Evolutionary conservation across 495 filamentous ascomycete species (phyloP).

Genomic region (Oleoguttula mirabilis): DNA sequence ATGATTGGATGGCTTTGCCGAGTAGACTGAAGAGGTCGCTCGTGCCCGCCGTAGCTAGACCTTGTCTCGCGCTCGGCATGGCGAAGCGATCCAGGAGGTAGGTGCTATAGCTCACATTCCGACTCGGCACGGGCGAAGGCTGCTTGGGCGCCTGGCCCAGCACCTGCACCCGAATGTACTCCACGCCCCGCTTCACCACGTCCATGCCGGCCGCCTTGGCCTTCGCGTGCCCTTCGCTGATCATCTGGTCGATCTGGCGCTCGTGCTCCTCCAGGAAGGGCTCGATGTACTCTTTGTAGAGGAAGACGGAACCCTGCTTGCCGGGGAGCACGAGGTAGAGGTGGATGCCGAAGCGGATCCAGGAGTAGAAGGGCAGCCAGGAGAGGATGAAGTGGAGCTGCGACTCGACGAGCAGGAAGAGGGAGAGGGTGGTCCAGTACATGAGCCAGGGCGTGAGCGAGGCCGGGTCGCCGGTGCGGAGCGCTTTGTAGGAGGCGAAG

Average conservation of each 20-base stretch:
- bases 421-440: conserved; percentile 92
- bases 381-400: conserved; percentile 74
- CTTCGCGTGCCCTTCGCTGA: conserved; percentile 67
- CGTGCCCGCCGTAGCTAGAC: conserved; percentile 34
- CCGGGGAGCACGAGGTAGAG: conserved; percentile 96
- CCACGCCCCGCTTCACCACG: conserved; percentile 69
- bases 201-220: conserved; percentile 64
- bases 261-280: conserved; percentile 86
- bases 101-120: conserved; percentile 18
- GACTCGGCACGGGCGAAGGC: conserved; percentile 38
- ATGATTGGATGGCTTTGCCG: conserved; percentile 50
- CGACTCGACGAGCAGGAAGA: conserved; percentile 69
- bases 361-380: conserved; percentile 93
- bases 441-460: conserved; percentile 97
- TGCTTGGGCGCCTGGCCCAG: conserved; percentile 52
- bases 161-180: conserved; percentile 59
- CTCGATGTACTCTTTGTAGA: conserved; percentile 77
- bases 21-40: conserved; percentile 65
- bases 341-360: conserved; percentile 75
- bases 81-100: conserved; percentile 48
- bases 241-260: conserved; percentile 77
- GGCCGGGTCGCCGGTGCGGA: conserved; percentile 80
- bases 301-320: conserved; percentile 72
- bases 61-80: conserved; percentile 48
- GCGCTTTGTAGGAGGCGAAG: conserved; percentile 96